Percentiles rank a stretch among this genome's conserved stretches.
Conservation (phyloP, 768 basidiomycete species). For the Psilocybe azurescens region DNA sequence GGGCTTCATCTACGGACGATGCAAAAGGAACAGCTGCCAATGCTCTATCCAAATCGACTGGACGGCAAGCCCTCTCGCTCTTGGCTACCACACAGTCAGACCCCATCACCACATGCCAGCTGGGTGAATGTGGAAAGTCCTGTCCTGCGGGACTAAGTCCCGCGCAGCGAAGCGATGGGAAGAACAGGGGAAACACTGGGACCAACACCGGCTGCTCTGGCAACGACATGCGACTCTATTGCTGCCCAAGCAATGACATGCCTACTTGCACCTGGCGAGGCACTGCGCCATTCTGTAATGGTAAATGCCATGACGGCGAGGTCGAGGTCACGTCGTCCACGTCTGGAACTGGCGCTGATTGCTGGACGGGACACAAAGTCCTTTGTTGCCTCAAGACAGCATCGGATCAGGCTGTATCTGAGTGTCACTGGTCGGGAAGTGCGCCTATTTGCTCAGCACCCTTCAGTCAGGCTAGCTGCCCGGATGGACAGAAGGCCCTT, state of each 20-base stretch:
- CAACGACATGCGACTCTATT: background rate
- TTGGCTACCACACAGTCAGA: background rate
- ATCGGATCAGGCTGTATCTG: background rate
- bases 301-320: constrained; percentile 2
- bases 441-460: background rate
- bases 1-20: background rate
- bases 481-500: background rate
- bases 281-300: background rate
- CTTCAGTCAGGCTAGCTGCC: background rate
- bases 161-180: background rate
- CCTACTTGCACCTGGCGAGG: background rate
- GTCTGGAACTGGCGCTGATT: background rate
- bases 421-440: background rate
- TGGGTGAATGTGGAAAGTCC: background rate
- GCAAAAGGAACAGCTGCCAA: background rate
- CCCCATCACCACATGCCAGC: background rate
- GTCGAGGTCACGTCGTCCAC: background rate
- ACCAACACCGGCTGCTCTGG: background rate
- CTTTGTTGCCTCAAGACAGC: constrained; percentile 2
- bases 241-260: background rate
- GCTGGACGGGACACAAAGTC: background rate
- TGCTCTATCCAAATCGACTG: background rate
- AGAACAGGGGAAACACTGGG: background rate
- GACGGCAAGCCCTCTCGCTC: background rate
- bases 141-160: background rate